Evolutionary conservation across 2,329 filamentous ascomycete species (phyloP).

Genomic region (Ambrosiella beaveri): DNA sequence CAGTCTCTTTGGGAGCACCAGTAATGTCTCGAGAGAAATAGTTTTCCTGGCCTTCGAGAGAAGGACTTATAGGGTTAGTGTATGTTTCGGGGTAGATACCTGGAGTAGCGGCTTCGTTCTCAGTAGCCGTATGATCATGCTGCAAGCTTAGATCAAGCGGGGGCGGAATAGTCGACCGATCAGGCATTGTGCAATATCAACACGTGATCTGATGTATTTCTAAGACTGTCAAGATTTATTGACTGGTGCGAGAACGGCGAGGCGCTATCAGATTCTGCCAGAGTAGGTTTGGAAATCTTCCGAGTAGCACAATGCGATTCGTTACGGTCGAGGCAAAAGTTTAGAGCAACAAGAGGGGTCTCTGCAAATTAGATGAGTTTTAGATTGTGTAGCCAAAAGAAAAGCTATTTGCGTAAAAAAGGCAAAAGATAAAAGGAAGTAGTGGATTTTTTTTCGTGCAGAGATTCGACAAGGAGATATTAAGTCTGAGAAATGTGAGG

Average conservation of each 20-base stretch:
- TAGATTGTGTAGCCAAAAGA: neutral
- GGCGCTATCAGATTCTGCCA: too few relatives aligned
- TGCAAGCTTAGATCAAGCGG: slow-evolving; percentile 6
- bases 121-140: slow-evolving; percentile 12
- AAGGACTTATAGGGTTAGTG: slow-evolving; percentile 11
- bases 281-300: too few relatives aligned
- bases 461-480: too few relatives aligned
- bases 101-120: slow-evolving; percentile 18
- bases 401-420: neutral
- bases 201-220: neutral
- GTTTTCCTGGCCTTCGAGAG: slow-evolving; percentile 12
- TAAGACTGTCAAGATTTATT: too few relatives aligned
- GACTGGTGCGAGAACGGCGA: too few relatives aligned
- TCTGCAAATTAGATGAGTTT: neutral
- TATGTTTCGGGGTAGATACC: slow-evolving; percentile 18
- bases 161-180: slow-evolving; percentile 7
- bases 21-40: slow-evolving; percentile 17
- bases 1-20: slow-evolving; percentile 2
- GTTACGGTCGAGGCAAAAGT: too few relatives aligned
- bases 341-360: too few relatives aligned
- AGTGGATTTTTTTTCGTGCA: neutral
- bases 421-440: neutral
- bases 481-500: too few relatives aligned
- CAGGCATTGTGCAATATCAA: slow-evolving; percentile 2
- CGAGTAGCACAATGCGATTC: too few relatives aligned